Evolutionary conservation across 2,329 filamentous ascomycete species (phyloP).

Genomic region (Ophiostoma australiae): DNA sequence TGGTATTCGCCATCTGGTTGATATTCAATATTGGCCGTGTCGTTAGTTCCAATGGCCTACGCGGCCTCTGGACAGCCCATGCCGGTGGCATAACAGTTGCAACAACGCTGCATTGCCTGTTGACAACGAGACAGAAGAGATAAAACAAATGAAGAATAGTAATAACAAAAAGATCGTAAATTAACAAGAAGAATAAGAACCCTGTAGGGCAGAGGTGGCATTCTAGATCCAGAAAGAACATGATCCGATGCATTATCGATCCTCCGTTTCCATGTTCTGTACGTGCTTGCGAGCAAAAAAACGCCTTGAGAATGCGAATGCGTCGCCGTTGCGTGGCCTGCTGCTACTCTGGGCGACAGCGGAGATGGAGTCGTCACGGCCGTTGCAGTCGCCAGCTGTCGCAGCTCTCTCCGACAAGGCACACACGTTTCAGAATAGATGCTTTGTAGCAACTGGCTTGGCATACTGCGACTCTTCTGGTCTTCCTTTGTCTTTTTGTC

Average conservation of each 20-base stretch:
- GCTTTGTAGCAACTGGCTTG: slow-evolving; percentile 3
- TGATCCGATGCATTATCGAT: neutral
- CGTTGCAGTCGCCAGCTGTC: neutral
- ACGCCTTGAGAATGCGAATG: neutral
- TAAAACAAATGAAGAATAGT: neutral
- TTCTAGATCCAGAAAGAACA: neutral
- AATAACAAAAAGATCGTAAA: neutral
- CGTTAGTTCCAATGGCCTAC: neutral
- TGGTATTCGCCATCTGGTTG: neutral
- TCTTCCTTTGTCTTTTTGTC: neutral
- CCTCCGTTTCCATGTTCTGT: no score
- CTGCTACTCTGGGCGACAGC: neutral
- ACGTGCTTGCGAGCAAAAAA: neutral
- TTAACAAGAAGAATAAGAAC: neutral
- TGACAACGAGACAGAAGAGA: no score
- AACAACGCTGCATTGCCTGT: neutral
- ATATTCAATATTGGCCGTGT: neutral
- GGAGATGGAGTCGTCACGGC: neutral
- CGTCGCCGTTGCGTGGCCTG: slow-evolving; percentile 3
- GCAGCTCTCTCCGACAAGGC: neutral
- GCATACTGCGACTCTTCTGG: neutral
- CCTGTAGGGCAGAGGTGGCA: neutral
- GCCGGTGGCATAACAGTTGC: neutral
- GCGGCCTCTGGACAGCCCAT: slow-evolving; percentile 1
- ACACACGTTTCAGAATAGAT: slow-evolving; percentile 1